phyloP scores from a whole-genome alignment of 1,284 basidiomycete species.

The Cryptococcus sp. region DNA sequence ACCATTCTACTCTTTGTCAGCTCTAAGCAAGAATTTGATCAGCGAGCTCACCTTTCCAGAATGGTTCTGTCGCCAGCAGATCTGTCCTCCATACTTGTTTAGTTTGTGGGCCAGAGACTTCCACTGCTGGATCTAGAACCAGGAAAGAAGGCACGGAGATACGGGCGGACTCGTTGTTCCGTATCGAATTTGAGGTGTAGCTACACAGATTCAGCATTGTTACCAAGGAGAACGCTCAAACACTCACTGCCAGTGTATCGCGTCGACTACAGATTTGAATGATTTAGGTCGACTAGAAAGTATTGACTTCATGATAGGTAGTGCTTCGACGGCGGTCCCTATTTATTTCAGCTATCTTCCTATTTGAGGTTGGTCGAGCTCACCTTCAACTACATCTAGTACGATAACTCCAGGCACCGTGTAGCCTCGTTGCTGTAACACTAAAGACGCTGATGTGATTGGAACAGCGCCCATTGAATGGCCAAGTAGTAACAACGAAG shows the following conservation, averaged over 20 bases:
- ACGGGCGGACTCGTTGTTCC: slow-evolving; percentile 71
- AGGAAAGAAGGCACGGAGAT: slow-evolving; percentile 78
- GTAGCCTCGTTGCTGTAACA: slow-evolving; percentile 64
- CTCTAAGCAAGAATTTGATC: background rate
- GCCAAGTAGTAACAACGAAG: slow-evolving; percentile 71
- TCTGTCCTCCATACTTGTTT: slow-evolving; percentile 72
- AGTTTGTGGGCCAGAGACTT: slow-evolving; percentile 36
- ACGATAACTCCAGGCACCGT: slow-evolving; percentile 77
- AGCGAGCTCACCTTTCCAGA: slow-evolving; percentile 69
- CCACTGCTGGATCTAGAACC: slow-evolving; percentile 49
- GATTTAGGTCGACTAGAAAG: slow-evolving; percentile 78
- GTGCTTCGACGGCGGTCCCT: slow-evolving; percentile 90
- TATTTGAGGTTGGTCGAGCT: slow-evolving; percentile 1
- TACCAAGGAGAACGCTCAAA: background rate
- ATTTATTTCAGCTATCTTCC: too few species aligned
- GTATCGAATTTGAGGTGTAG: slow-evolving; percentile 68
- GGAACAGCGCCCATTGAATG: slow-evolving; percentile 92
- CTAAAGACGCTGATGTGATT: slow-evolving; percentile 64
- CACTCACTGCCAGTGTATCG: slow-evolving; percentile 92
- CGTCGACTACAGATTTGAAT: slow-evolving; percentile 76
- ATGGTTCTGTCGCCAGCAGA: slow-evolving; percentile 75
- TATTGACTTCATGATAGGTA: slow-evolving; percentile 84
- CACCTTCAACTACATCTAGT: slow-evolving; percentile 94
- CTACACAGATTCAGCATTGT: slow-evolving; percentile 46
- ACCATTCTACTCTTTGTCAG: slow-evolving; percentile 66